Conservation (phyloP, 495 filamentous ascomycete species). For the Penicillium ucsense region DNA sequence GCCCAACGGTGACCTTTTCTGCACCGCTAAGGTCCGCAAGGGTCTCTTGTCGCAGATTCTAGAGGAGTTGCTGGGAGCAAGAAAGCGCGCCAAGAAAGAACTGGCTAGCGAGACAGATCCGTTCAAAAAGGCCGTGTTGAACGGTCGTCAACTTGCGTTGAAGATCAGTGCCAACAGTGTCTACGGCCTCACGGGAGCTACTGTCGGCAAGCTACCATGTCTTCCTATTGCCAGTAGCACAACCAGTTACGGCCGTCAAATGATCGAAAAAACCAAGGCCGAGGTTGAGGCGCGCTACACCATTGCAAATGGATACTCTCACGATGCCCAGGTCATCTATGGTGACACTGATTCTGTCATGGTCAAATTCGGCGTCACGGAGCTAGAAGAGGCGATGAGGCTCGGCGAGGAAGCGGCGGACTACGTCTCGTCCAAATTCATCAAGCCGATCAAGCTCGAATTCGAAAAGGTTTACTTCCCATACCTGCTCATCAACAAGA, state of each 20-base stretch:
- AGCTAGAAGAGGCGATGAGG: conserved; percentile 83
- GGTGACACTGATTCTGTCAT: conserved; percentile 99
- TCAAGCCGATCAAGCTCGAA: conserved; percentile 94
- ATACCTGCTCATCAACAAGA: conserved; percentile 99
- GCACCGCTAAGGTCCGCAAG: conserved; percentile 79
- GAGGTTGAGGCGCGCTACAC: conserved; percentile 86
- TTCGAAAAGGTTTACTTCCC: conserved; percentile 99
- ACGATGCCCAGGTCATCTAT: conserved; percentile 95
- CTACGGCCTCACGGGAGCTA: conserved; percentile 94
- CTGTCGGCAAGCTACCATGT: conserved; percentile 91
- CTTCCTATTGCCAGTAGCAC: conserved; percentile 92
- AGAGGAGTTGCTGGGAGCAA: conserved; percentile 76
- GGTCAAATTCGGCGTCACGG: conserved; percentile 92
- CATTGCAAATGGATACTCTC: conserved; percentile 85
- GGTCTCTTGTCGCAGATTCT: conserved; percentile 91
- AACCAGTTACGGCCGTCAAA: conserved; percentile 89
- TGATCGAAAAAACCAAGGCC: conserved; percentile 95
- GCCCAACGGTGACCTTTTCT: conserved; percentile 88
- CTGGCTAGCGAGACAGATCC: conserved; percentile 84
- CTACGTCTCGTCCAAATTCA: conserved; percentile 82
- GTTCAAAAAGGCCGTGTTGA: conserved; percentile 95
- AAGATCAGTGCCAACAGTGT: conserved; percentile 98
- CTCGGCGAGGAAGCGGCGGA: conserved; percentile 83
- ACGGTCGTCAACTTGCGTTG: conserved; percentile 92
- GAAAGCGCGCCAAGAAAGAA: conserved; percentile 90